Evolutionary conservation across 176 grass and related monocot genomes (phyloP).

Genomic region (Phragmites australis): DNA sequence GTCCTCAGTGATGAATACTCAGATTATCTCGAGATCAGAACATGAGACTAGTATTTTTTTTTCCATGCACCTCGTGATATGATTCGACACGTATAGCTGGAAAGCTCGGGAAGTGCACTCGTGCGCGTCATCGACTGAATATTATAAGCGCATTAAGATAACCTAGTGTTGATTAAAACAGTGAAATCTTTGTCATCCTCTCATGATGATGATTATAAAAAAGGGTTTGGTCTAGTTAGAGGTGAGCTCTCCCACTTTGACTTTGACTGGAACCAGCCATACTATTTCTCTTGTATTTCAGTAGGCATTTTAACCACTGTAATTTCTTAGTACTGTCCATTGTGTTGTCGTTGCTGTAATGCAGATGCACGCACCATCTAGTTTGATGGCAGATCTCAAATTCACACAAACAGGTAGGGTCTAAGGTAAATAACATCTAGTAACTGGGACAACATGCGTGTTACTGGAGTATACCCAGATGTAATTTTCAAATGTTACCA

Average conservation of each 20-base stretch:
- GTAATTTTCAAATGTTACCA: constrained; percentile 35
- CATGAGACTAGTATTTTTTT: constrained; percentile 50
- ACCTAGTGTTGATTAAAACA: constrained; percentile 60
- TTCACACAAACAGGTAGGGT: constrained; percentile 23
- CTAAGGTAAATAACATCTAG: constrained; percentile 35
- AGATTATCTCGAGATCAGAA: constrained; percentile 66
- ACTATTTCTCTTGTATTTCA: constrained; percentile 30
- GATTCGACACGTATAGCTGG: constrained; percentile 71
- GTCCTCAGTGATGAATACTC: constrained; percentile 30
- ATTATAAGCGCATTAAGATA: constrained; percentile 54
- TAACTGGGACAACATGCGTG: constrained; percentile 18
- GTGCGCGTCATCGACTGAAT: constrained; percentile 68
- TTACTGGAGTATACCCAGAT: constrained; percentile 33
- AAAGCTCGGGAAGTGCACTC: constrained; percentile 93
- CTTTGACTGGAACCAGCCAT: constrained; percentile 62
- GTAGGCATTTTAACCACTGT: constrained; percentile 31
- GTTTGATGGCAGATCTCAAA: constrained; percentile 29
- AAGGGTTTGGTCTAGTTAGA: constrained; percentile 51
- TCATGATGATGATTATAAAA: constrained; percentile 60
- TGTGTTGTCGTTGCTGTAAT: constrained; percentile 15
- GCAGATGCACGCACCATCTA: constrained; percentile 11
- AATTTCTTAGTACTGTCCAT: constrained; percentile 29
- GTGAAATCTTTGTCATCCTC: constrained; percentile 82
- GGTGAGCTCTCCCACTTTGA: constrained; percentile 43
- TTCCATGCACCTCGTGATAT: constrained; percentile 57